Evolutionary conservation across 1,139 yeast genomes (phyloP).

Genomic region (Scheffersomyces cryptocercus): DNA sequence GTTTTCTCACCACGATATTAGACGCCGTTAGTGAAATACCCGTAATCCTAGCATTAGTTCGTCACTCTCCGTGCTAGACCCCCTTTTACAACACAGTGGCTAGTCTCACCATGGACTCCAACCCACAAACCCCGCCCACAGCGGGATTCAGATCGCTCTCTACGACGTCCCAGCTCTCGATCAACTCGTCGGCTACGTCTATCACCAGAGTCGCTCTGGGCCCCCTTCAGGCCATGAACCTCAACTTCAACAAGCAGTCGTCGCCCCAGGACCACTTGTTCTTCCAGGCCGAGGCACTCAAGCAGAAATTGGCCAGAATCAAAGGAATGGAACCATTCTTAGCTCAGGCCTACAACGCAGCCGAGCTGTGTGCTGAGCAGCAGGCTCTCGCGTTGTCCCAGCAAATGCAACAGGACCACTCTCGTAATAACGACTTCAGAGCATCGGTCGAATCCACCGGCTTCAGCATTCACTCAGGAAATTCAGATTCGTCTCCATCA

Average conservation of each 20-base stretch:
- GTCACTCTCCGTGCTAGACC: no score
- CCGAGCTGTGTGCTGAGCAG: conserved; percentile 70
- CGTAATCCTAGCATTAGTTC: no score
- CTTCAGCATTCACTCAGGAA: conserved; percentile 25
- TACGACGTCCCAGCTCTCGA: conserved; percentile 31
- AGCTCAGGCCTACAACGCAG: conserved; percentile 51
- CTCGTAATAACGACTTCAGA: conserved; percentile 24
- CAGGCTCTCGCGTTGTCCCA: conserved; percentile 64
- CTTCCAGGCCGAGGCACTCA: conserved; percentile 65
- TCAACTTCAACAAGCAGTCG: conserved; percentile 63
- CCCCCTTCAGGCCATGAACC: conserved; percentile 41
- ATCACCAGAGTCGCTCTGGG: conserved; percentile 43
- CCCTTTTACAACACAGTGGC: no score
- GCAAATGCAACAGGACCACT: conserved; percentile 20
- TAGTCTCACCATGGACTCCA: no score
- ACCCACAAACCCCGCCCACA: conserved; percentile 3
- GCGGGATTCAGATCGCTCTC: conserved; percentile 42
- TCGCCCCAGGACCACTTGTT: conserved; percentile 70
- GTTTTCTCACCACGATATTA: no score
- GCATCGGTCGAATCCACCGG: conserved; percentile 29
- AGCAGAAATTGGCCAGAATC: conserved; percentile 58
- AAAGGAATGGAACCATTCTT: conserved; percentile 76
- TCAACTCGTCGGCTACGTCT: conserved; percentile 28
- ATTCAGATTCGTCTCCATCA: conserved; percentile 15
- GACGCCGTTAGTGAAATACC: no score